Conservation (phyloP, 495 filamentous ascomycete genomes). For the Neurospora africana region DNA sequence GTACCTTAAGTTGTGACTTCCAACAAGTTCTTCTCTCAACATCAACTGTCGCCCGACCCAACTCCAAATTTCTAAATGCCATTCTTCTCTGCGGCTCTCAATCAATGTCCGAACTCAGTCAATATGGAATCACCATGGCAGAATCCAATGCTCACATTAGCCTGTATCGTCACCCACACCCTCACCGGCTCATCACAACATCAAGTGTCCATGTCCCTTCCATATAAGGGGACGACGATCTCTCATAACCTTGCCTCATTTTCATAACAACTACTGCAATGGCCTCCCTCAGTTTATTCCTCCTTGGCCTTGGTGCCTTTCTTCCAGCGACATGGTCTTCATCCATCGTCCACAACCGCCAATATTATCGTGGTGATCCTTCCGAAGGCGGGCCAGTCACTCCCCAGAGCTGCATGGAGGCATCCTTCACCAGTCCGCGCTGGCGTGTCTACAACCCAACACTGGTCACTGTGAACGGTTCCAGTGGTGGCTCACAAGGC, state of each 20-base stretch:
- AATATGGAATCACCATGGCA: neutral
- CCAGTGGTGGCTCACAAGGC: conserved; percentile 13
- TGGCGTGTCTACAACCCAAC: conserved; percentile 14
- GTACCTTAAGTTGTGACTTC: neutral
- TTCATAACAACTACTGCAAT: neutral
- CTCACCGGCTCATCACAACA: neutral
- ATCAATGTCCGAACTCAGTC: neutral
- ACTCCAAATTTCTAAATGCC: no score
- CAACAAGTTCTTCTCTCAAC: neutral
- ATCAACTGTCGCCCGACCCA: no score
- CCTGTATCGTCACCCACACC: neutral
- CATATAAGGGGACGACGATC: neutral
- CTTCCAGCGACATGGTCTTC: conserved; percentile 3
- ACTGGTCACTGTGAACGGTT: conserved; percentile 9
- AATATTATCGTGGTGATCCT: conserved; percentile 7
- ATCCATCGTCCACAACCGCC: neutral
- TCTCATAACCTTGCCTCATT: neutral
- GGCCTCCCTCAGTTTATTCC: neutral
- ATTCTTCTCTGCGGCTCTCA: neutral
- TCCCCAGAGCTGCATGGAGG: conserved; percentile 10
- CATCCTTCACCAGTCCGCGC: conserved; percentile 11
- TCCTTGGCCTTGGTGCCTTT: conserved; percentile 8
- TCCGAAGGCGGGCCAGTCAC: conserved; percentile 1
- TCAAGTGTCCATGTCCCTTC: neutral
- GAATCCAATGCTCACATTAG: neutral